phyloP scores from a whole-genome alignment of 1,284 basidiomycete genomes.

The Ustilago shanxiensis region DNA sequence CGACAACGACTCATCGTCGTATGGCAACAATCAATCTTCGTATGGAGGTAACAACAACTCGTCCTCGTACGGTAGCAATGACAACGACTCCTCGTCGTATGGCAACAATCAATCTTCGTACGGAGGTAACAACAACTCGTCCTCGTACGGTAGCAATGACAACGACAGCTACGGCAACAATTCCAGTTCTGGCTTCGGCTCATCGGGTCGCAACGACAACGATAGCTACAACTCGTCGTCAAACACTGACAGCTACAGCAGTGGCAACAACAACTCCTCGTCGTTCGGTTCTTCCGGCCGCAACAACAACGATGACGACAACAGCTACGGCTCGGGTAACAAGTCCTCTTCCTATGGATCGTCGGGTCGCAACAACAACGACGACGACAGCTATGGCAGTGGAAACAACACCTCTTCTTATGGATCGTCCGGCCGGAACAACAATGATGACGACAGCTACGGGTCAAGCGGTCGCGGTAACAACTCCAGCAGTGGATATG shows the following conservation, averaged over 20 bases:
- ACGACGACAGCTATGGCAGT: conserved; percentile 2
- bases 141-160: conserved; percentile 1
- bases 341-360: too few species aligned
- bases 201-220: conserved; percentile 13
- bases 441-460: conserved; percentile 21
- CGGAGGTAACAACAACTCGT: conserved; percentile 6
- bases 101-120: too few species aligned
- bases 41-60: too few species aligned
- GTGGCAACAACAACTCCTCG: conserved; percentile 8
- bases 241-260: conserved; percentile 18
- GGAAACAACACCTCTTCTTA: conserved; percentile 21
- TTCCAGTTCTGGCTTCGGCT: conserved; percentile 13
- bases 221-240: conserved; percentile 29
- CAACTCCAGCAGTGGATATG: conserved; percentile 7
- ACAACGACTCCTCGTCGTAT: conserved; percentile 20
- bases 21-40: too few species aligned
- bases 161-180: too few species aligned
- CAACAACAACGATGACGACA: conserved; percentile 20
- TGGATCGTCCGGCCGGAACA: conserved; percentile 16
- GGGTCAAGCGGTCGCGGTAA: neutral
- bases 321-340: conserved; percentile 10
- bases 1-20: conserved; percentile 1
- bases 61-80: too few species aligned
- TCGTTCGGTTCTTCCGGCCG: conserved; percentile 6
- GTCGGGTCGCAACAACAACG: conserved; percentile 11